Base-by-base conservation (phyloP, 192 early-diverging fungal species). In the Spinellus fusiger region DNA sequence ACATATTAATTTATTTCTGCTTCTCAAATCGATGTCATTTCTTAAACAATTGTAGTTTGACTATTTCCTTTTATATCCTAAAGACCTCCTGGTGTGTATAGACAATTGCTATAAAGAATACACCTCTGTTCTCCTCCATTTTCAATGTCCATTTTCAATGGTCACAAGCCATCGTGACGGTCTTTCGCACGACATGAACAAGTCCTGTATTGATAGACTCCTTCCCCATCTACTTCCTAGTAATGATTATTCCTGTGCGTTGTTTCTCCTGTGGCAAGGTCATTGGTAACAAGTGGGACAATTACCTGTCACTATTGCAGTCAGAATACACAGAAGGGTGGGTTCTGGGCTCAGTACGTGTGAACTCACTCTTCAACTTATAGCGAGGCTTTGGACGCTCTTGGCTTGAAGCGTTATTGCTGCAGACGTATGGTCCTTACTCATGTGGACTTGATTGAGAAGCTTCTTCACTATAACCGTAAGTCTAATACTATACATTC, bases 231-330 rank as follows among this genome's bases (percentile, higher is more conserved):
- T 25, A 15, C 22, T 12, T 29, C 27, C 15, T 10, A 27, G 88
- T 61, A 69, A 98, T 98, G 95, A 95, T 98, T 65, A 95, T 98
- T 71, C 95, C 95, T 34, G 95, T 98, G 32, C 92, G 95, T 40
- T 98, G 95, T 77, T 98, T 98, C 75, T 92, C 89, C 59, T 97
- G 95, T 78, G 95, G 95, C 66, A 98, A 98, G 77, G 93, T 98
- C 48, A 86, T 96, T 63, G 96, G 96, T 61, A 90, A 98, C 85
- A 94, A 93, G 77, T 98, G 94, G 94, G 90, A 96, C 59, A 70
- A 79, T 55, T 98, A 96, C 75, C 78, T 97, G 58, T 74, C 84
- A 54, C 77, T 93, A 16, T 66, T 95, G 9, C 83, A 89, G 69
- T 69, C 73, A 28, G 93, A 92, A 51, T 84, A 89, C 65, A 87